Conservation (phyloP, 192 early-diverging fungal genomes). For the Rhizophlyctis rosea region DNA sequence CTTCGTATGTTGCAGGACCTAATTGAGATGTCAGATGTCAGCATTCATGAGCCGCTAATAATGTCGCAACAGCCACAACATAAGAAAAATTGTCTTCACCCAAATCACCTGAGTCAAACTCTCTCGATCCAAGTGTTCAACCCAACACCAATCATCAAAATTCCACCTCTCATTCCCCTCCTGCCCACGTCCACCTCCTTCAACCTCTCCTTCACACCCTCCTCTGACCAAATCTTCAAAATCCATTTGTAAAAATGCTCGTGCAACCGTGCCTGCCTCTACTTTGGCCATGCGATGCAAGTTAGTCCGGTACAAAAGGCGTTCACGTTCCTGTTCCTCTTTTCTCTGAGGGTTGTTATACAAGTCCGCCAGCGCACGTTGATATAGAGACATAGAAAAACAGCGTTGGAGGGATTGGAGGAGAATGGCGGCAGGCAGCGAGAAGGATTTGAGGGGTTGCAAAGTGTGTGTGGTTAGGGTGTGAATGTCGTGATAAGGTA, state of each 20-base stretch:
- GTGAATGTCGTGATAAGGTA: not conserved
- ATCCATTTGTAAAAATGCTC: not conserved
- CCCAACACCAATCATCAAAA: conserved; percentile 38
- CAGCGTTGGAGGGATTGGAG: not conserved
- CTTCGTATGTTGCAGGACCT: conserved; percentile 29
- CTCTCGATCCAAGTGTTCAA: conserved; percentile 23
- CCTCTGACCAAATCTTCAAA: not conserved
- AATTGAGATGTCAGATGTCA: not conserved
- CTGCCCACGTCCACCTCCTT: too few species aligned
- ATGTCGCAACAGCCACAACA: too few species aligned
- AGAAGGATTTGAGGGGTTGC: not conserved
- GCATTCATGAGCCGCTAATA: conserved; percentile 4
- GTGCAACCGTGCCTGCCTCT: not conserved
- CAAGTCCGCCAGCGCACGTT: not conserved
- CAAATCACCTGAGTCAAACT: conserved; percentile 35
- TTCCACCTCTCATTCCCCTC: conserved; percentile 8
- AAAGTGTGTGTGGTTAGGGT: not conserved
- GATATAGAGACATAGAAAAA: not conserved
- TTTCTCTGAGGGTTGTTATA: not conserved
- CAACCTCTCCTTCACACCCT: too few species aligned
- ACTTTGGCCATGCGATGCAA: not conserved
- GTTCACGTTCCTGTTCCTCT: not conserved
- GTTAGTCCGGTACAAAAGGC: not conserved
- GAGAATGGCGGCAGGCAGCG: not conserved
- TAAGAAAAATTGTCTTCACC: too few species aligned